These are phyloP conservation scores for Anacardium occidentale DNA, from an alignment of 345 rosid genomes.

Conservation along the genomic window DNA sequence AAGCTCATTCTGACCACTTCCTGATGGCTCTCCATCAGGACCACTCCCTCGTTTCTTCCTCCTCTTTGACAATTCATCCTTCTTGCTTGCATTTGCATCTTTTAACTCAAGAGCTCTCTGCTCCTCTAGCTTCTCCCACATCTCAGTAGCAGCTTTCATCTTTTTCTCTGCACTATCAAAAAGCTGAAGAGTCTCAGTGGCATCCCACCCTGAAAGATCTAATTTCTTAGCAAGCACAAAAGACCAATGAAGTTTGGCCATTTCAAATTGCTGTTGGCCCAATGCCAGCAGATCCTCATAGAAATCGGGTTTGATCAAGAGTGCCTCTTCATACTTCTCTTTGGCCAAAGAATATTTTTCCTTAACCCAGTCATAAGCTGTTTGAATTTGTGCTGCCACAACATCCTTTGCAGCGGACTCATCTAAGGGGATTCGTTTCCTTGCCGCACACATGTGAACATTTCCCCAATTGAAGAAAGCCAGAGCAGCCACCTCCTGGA, in stretches of 20 bases:
- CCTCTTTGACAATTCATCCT: constrained; percentile 66
- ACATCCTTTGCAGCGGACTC: constrained; percentile 73
- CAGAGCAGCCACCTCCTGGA: constrained; percentile 96
- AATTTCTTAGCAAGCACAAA: constrained; percentile 73
- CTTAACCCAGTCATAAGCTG: constrained; percentile 89
- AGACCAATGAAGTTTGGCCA: constrained; percentile 99
- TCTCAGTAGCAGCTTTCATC: constrained; percentile 87
- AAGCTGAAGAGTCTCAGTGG: constrained; percentile 65
- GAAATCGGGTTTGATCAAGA: constrained; percentile 81
- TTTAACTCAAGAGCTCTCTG: constrained; percentile 65
- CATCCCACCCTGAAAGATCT: constrained; percentile 76
- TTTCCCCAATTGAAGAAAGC: constrained; percentile 99
- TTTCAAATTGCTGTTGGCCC: constrained; percentile 96
- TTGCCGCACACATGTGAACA: constrained; percentile 97
- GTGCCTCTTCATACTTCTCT: constrained; percentile 77
- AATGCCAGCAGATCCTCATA: constrained; percentile 92
- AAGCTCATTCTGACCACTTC: constrained; percentile 43
- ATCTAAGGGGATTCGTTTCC: constrained; percentile 90
- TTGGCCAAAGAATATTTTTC: constrained; percentile 83
- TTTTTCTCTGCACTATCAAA: constrained; percentile 84
- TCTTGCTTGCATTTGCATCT: constrained; percentile 69
- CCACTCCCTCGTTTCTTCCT: constrained; percentile 69
- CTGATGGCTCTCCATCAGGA: constrained; percentile 44
- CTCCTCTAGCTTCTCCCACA: constrained; percentile 99
- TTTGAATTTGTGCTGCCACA: constrained; percentile 69